Percentiles rank a stretch among this genome's conserved stretches.
phyloP scores from a whole-genome alignment of 2,329 filamentous ascomycete genomes.

The Ambrosiella cleistominuta region DNA sequence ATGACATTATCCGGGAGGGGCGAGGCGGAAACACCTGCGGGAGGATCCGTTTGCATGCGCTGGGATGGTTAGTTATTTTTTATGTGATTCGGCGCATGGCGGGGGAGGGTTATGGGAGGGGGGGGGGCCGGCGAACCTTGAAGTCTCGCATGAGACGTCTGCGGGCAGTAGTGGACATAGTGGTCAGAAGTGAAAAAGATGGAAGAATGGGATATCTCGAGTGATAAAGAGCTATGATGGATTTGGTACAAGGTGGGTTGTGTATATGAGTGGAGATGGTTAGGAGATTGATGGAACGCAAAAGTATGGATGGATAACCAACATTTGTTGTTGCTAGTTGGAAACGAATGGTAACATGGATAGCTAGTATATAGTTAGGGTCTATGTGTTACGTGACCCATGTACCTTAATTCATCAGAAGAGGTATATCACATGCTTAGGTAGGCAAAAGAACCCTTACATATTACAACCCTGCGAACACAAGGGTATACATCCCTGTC shows the following conservation, averaged over 20 bases:
- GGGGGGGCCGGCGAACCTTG: constrained; percentile 47
- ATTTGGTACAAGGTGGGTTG: neutral
- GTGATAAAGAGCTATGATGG: too few species aligned
- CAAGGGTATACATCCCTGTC: too few species aligned
- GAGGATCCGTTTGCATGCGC: constrained; percentile 99
- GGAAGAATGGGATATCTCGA: too few species aligned
- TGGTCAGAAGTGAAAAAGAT: constrained; percentile 10
- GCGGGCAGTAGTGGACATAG: constrained; percentile 76
- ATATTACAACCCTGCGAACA: too few species aligned
- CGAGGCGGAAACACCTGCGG: constrained; percentile 87
- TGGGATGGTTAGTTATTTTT: constrained; percentile 21
- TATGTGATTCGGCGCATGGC: neutral
- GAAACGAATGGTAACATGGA: too few species aligned
- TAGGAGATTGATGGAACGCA: neutral
- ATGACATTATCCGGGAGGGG: constrained; percentile 94
- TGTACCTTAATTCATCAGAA: too few species aligned
- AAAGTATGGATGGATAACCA: too few species aligned
- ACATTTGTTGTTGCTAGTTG: too few species aligned
- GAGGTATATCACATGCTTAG: too few species aligned
- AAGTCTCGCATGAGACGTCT: constrained; percentile 98
- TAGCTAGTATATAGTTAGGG: too few species aligned
- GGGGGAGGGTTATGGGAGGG: neutral
- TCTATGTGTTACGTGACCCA: too few species aligned
- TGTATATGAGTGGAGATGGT: neutral
- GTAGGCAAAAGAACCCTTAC: too few species aligned